A percentile compares a stretch with the other conserved stretches of the same genome.
These are phyloP conservation scores for Rhodotorula glutinis DNA, from an alignment of 1,284 basidiomycete genomes.

Conservation along the genomic window DNA sequence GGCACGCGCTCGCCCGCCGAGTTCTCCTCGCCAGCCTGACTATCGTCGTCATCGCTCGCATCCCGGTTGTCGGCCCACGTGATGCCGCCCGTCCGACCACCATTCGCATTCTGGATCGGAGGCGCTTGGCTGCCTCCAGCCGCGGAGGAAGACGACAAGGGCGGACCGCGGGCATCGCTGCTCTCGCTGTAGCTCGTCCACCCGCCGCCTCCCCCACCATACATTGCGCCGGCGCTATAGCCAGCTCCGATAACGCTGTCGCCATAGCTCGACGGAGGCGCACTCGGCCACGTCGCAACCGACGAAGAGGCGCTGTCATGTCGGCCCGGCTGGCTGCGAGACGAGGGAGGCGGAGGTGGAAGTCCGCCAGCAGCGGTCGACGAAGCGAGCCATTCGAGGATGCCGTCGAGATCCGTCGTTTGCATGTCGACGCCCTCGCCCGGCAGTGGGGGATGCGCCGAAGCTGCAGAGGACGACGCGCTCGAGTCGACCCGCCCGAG, in stretches of 20 bases:
- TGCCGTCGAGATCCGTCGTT: constrained; percentile 29
- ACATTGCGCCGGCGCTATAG: background rate
- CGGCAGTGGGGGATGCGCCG: background rate
- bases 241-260: background rate
- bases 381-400: constrained; percentile 30
- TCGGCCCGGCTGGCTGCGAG: background rate
- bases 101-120: too few species aligned
- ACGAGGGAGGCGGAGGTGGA: constrained; percentile 12
- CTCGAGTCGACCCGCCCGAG: background rate
- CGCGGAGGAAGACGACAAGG: background rate
- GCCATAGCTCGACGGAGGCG: constrained; percentile 3
- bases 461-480: background rate
- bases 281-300: constrained; percentile 9
- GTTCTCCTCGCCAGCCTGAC: background rate
- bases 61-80: background rate
- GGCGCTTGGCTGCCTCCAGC: background rate
- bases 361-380: constrained; percentile 4
- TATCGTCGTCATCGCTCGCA: background rate
- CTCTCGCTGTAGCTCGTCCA: constrained; percentile 1
- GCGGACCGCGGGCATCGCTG: background rate
- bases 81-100: background rate
- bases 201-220: background rate
- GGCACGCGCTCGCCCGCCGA: background rate
- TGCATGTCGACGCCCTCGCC: background rate
- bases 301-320: constrained; percentile 1